These are phyloP conservation scores for Venturia pyrina DNA, from an alignment of 2,329 filamentous ascomycete species.

Conservation along the genomic window DNA sequence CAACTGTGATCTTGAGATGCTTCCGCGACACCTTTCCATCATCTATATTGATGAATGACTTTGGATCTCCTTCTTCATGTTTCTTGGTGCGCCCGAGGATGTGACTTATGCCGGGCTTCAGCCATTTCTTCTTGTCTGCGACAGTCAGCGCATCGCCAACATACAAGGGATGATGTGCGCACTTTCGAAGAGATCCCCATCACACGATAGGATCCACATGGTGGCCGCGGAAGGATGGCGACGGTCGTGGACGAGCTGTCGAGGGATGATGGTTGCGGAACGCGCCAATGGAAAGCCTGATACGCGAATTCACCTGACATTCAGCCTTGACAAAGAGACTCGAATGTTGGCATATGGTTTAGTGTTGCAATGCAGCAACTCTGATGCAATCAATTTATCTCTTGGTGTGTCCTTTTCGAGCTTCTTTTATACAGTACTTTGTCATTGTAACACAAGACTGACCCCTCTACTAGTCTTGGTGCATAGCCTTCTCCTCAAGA, in stretches of 20 bases:
- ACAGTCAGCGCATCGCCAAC: background rate
- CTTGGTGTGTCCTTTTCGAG: background rate
- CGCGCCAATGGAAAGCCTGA: background rate
- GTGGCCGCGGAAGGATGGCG: background rate
- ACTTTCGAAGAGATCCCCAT: conserved; percentile 5
- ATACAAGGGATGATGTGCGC: background rate
- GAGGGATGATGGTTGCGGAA: background rate
- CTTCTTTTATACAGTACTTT: background rate
- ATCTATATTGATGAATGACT: conserved; percentile 32
- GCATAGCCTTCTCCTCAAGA: conserved; percentile 41
- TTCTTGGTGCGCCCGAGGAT: conserved; percentile 9
- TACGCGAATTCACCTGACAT: background rate
- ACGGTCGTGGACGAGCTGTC: background rate
- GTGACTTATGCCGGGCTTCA: conserved; percentile 3
- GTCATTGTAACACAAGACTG: background rate
- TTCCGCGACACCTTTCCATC: conserved; percentile 79
- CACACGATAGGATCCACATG: conserved; percentile 11
- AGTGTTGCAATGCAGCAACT: background rate
- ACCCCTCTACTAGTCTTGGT: conserved; percentile 32
- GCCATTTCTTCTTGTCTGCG: conserved; percentile 11
- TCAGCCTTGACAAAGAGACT: background rate
- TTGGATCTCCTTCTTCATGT: background rate
- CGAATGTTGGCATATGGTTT: background rate
- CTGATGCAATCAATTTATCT: background rate
- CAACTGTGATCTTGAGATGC: conserved; percentile 71